phyloP scores from a whole-genome alignment of 164 flowering plant species.

The Vitis riparia region DNA sequence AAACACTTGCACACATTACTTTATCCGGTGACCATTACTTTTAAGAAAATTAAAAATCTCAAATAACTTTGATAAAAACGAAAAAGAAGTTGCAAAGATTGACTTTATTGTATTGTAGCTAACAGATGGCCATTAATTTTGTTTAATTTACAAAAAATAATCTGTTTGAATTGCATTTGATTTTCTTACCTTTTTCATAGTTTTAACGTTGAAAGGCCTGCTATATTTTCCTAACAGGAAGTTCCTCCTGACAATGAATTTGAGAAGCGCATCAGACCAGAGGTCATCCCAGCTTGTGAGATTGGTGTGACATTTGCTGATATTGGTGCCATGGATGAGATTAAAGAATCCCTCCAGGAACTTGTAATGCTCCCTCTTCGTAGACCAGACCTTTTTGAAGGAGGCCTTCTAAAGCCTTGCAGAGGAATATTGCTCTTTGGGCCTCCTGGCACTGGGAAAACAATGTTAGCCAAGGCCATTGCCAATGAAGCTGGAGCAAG shows the following conservation, averaged over 20 bases:
- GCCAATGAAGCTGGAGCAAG: conserved; percentile 97
- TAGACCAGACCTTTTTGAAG: conserved; percentile 89
- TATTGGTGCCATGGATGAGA: conserved; percentile 86
- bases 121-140: no score
- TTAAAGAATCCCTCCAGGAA: conserved; percentile 95
- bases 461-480: conserved; percentile 97
- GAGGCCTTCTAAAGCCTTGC: conserved; percentile 93
- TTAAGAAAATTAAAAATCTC: no score
- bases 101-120: no score
- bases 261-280: conserved; percentile 95
- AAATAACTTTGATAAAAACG: no score
- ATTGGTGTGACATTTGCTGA: conserved; percentile 84
- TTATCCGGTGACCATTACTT: no score
- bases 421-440: conserved; percentile 91
- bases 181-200: neutral
- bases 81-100: no score
- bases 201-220: neutral
- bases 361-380: conserved; percentile 95
- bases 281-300: conserved; percentile 86
- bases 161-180: neutral
- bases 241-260: conserved; percentile 88
- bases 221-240: conserved; percentile 38
- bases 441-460: conserved; percentile 98
- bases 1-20: no score
- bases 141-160: no score